Evolutionary conservation across 2,329 filamentous ascomycete genomes (phyloP), one percentile per base, ranked within the genome.

Genomic region (Huntiella abstrusa): DNA sequence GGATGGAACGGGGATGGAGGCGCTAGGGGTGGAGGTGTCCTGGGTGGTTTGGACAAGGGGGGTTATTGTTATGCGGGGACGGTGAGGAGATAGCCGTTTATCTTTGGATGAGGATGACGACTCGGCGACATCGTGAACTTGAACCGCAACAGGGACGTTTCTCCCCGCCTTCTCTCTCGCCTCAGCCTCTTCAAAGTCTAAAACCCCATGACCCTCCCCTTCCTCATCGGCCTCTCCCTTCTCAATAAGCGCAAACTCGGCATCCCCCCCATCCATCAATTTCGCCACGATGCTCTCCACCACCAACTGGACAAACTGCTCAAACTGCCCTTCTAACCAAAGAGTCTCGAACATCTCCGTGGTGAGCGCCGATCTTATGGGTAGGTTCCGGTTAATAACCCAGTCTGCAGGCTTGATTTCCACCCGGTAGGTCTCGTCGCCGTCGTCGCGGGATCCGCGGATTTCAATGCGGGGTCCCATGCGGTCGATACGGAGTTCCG

Each of bases 391-490:
- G 0, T 71, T 65, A 1, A 77, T 80, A 50, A 94, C 67, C 57
- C 81, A 86, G 56, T 96, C 86, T 53, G 77, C 75, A 36, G 75
- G 70, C 3, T 59, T 52, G 2, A 92, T 59, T 53, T 95, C 86
- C 55, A 91, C 78, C 37, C 79, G 77, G 48, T 77, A 71, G 45
- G 87, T 91, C 53, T 76, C 79, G 56, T 95, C 86, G 57, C 87
- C 81, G 19, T 81, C 83, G 12, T 87, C 61, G 1, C 75, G 85
- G 36, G 93, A 68, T 3, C 80, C 87, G 55, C 85, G 76, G 35
- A 95, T 69, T 51, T 94, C 78, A n/a, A 82, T 80, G 57, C 88
- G 93, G 54, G 71, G 71, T 38, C 87, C 86, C 55, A 95, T 71
- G 45, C 85, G 75, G 59, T 80, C 85, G 51, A 93, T 64, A 58